Percentiles rank a stretch among this genome's conserved stretches.
These are phyloP conservation scores for Aspergillus vadensis DNA, from an alignment of 2,329 filamentous ascomycete genomes.

Conservation along the genomic window DNA sequence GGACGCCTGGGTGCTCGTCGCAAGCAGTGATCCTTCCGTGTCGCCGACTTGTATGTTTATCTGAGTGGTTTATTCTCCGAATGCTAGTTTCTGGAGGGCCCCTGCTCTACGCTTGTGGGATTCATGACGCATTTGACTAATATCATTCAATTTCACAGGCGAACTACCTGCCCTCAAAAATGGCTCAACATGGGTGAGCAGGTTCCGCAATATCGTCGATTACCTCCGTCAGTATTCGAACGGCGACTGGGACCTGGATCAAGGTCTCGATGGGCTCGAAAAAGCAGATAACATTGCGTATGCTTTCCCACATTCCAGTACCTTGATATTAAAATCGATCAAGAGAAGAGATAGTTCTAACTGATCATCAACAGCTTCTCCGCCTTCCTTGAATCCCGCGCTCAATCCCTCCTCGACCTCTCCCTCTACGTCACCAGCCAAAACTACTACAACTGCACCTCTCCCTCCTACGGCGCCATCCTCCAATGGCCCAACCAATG, in stretches of 20 bases:
- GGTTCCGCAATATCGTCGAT: slow-evolving; percentile 57
- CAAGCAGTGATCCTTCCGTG: slow-evolving; percentile 70
- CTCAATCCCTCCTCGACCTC: slow-evolving; percentile 78
- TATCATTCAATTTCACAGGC: slow-evolving; percentile 39
- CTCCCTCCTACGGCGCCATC: slow-evolving; percentile 76
- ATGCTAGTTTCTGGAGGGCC: not conserved
- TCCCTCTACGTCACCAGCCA: slow-evolving; percentile 86
- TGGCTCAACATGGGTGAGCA: slow-evolving; percentile 55
- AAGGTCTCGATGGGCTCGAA: slow-evolving; percentile 43
- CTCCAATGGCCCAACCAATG: slow-evolving; percentile 88
- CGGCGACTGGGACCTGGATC: slow-evolving; percentile 53
- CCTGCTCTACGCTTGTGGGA: not conserved
- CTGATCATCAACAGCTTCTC: slow-evolving; percentile 43
- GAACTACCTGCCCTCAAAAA: slow-evolving; percentile 61
- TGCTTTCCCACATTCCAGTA: slow-evolving; percentile 18
- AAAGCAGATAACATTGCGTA: slow-evolving; percentile 55
- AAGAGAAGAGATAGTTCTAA: not conserved
- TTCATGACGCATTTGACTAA: not conserved
- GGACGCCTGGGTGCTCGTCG: slow-evolving; percentile 68
- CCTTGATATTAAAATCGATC: no score
- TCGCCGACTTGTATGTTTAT: slow-evolving; percentile 67
- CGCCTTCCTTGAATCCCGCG: slow-evolving; percentile 72
- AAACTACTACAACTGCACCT: slow-evolving; percentile 78
- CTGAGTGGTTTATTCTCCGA: slow-evolving; percentile 4
- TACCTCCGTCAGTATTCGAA: slow-evolving; percentile 52